Percentiles rank a stretch among this genome's conserved stretches.
These are phyloP conservation scores for Rhizophagus clarus DNA, from an alignment of 192 early-diverging fungal genomes.

Conservation along the genomic window DNA sequence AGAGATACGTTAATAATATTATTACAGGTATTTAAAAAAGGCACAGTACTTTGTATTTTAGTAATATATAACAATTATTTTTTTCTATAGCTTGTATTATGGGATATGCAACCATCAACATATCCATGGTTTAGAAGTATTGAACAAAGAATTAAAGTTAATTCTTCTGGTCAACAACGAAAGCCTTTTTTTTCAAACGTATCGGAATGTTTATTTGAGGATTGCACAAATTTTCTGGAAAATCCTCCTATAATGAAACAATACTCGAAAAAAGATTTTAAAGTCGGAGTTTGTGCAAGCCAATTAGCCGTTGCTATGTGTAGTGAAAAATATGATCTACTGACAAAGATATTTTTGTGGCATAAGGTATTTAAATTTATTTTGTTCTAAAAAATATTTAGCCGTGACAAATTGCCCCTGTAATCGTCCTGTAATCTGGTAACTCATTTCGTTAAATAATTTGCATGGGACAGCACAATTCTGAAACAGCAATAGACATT, in stretches of 20 bases:
- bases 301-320: constrained; percentile 44
- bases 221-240: constrained; percentile 39
- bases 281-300: constrained; percentile 36
- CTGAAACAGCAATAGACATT: too few species aligned
- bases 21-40: constrained; percentile 37
- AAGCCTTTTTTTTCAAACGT: constrained; percentile 41
- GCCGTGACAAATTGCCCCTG: too few species aligned
- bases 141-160: constrained; percentile 33
- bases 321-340: constrained; percentile 23
- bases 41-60: too few species aligned
- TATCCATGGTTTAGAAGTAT: constrained; percentile 40
- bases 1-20: constrained; percentile 43
- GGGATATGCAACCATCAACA: constrained; percentile 35
- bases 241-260: constrained; percentile 30
- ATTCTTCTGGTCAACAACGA: constrained; percentile 12
- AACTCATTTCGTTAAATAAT: too few species aligned
- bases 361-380: constrained; percentile 34
- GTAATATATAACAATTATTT: too few species aligned
- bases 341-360: constrained; percentile 34
- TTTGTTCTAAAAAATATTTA: too few species aligned
- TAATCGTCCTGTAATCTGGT: too few species aligned
- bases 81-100: constrained; percentile 40
- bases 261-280: constrained; percentile 48
- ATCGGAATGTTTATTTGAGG: constrained; percentile 36
- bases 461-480: too few species aligned